Conservation (phyloP, 2,329 filamentous ascomycete species). For the Alternaria infectoria region DNA sequence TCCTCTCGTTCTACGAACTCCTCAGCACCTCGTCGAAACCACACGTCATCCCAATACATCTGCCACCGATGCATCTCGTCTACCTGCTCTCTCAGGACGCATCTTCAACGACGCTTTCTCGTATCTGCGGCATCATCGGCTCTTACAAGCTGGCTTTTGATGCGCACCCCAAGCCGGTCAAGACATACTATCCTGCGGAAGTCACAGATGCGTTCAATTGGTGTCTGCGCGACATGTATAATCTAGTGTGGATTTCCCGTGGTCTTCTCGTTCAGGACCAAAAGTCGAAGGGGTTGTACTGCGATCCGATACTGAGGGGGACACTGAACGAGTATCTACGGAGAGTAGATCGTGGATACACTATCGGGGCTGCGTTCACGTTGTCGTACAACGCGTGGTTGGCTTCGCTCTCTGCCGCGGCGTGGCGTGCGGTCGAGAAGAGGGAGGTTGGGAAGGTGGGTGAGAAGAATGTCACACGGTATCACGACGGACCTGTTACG, state of each 20-base stretch:
- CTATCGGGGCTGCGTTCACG: slow-evolving; percentile 53
- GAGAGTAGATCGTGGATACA: slow-evolving; percentile 46
- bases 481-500: slow-evolving; percentile 66
- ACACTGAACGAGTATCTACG: slow-evolving; percentile 52
- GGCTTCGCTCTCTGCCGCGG: slow-evolving; percentile 54
- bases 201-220: slow-evolving; percentile 72
- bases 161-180: slow-evolving; percentile 57
- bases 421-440: slow-evolving; percentile 57
- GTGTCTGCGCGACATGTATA: slow-evolving; percentile 86
- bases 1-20: slow-evolving; percentile 73
- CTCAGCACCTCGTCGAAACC: slow-evolving; percentile 52
- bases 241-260: slow-evolving; percentile 78
- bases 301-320: slow-evolving; percentile 54
- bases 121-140: slow-evolving; percentile 72
- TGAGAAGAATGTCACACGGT: slow-evolving; percentile 27
- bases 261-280: slow-evolving; percentile 70
- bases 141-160: slow-evolving; percentile 79
- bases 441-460: slow-evolving; percentile 45
- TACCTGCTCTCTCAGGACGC: slow-evolving; percentile 74
- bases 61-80: slow-evolving; percentile 71
- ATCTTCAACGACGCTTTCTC: slow-evolving; percentile 69
- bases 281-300: slow-evolving; percentile 63
- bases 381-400: slow-evolving; percentile 56
- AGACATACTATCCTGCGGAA: slow-evolving; percentile 42
- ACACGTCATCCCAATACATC: slow-evolving; percentile 64